phyloP scores from a whole-genome alignment of 192 early-diverging fungal genomes.

The Chytriomyces hyalinus region DNA sequence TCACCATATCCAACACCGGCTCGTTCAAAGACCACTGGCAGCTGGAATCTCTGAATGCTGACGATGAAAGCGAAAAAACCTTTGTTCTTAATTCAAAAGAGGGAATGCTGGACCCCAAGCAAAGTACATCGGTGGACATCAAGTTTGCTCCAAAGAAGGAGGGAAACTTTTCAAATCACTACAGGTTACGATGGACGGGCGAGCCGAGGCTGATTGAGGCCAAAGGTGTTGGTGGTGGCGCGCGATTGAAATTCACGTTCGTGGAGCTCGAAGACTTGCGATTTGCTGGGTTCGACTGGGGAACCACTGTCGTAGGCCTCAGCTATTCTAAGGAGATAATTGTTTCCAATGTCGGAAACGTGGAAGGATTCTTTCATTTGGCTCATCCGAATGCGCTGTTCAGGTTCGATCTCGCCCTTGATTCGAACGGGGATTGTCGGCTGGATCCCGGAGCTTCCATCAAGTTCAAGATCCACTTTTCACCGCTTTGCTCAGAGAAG shows the following conservation, averaged over 20 bases:
- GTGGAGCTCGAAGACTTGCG: constrained; percentile 37
- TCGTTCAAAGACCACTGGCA: constrained; percentile 56
- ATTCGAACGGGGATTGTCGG: constrained; percentile 43
- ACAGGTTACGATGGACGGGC: constrained; percentile 53
- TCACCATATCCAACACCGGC: constrained; percentile 57
- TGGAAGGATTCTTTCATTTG: constrained; percentile 52
- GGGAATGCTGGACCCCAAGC: constrained; percentile 38
- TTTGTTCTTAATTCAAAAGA: constrained; percentile 15
- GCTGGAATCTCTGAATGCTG: constrained; percentile 43
- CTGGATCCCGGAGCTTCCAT: constrained; percentile 41
- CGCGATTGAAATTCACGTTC: constrained; percentile 47
- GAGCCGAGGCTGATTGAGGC: constrained; percentile 49
- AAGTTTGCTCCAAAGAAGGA: constrained; percentile 54
- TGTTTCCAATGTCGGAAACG: constrained; percentile 55
- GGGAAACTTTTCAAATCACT: constrained; percentile 43
- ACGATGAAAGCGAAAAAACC: constrained; percentile 30
- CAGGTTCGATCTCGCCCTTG: constrained; percentile 38
- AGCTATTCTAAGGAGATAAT: constrained; percentile 49
- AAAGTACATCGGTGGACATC: constrained; percentile 42
- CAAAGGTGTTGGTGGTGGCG: constrained; percentile 58
- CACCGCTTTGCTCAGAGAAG: constrained; percentile 45
- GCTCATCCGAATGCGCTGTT: constrained; percentile 49
- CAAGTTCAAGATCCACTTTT: constrained; percentile 39
- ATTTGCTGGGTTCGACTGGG: constrained; percentile 57
- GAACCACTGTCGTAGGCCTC: constrained; percentile 53